These are phyloP conservation scores for Colletotrichum tropicicola DNA, from an alignment of 2,329 filamentous ascomycete species.

Conservation along the genomic window DNA sequence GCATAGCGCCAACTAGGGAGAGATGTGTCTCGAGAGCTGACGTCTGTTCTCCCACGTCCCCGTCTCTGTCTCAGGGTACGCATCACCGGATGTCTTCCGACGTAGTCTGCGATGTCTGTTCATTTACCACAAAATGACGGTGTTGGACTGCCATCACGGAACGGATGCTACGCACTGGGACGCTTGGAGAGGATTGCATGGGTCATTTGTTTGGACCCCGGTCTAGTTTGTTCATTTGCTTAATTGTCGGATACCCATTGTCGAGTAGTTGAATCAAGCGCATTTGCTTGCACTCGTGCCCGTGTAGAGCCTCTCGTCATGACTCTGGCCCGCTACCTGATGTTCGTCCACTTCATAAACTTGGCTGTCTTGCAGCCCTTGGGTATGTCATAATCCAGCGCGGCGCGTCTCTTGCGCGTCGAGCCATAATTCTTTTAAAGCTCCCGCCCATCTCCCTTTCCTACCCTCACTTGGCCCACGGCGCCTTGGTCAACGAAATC, in stretches of 20 bases:
- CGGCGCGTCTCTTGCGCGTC: not conserved
- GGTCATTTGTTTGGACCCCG: not conserved
- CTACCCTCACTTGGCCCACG: slow-evolving; percentile 50
- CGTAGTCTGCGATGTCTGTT: too few species aligned
- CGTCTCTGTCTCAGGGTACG: too few species aligned
- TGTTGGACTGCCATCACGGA: not conserved
- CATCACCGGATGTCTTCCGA: too few species aligned
- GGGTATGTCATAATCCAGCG: not conserved
- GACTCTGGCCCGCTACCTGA: not conserved
- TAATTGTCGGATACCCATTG: slow-evolving; percentile 31
- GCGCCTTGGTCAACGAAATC: slow-evolving; percentile 54
- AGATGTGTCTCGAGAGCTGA: too few species aligned
- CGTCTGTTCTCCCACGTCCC: too few species aligned
- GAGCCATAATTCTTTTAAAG: not conserved
- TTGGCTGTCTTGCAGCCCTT: not conserved
- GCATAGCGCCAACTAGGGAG: too few species aligned
- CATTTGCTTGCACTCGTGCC: not conserved
- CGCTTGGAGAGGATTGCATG: not conserved
- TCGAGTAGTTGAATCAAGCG: slow-evolving; percentile 25
- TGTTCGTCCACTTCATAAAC: not conserved
- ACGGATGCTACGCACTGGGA: not conserved
- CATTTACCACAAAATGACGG: too few species aligned
- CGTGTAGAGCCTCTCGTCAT: not conserved
- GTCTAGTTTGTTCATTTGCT: slow-evolving; percentile 24
- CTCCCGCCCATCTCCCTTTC: not conserved